These are phyloP conservation scores for Nakazawaea wyomingensis DNA, from an alignment of 805 yeast species.

Conservation along the genomic window DNA sequence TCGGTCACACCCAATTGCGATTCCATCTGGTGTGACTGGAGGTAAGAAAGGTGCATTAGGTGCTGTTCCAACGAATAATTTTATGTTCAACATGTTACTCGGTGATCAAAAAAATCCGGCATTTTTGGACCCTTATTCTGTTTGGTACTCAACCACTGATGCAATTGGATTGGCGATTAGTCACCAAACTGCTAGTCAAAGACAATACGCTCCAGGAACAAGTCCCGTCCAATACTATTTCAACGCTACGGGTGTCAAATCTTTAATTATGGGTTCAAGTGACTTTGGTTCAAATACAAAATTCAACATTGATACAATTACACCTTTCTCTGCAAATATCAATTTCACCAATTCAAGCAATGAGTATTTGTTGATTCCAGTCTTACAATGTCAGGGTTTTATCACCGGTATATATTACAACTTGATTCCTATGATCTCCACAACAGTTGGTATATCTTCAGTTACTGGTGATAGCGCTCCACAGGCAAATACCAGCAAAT, in stretches of 20 bases:
- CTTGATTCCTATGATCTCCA: slow-evolving; percentile 49
- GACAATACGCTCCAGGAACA: slow-evolving; percentile 64
- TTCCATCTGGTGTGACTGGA: slow-evolving; percentile 20
- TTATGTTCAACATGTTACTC: slow-evolving; percentile 66
- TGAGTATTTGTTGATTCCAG: slow-evolving; percentile 35
- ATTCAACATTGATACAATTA: slow-evolving; percentile 25
- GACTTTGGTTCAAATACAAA: slow-evolving; percentile 30
- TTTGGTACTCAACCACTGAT: slow-evolving; percentile 48
- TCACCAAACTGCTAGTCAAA: slow-evolving; percentile 52
- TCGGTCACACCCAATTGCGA: slow-evolving; percentile 20
- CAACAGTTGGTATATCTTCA: slow-evolving; percentile 59
- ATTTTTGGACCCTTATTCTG: slow-evolving; percentile 79
- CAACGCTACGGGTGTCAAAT: slow-evolving; percentile 57
- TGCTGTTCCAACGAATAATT: slow-evolving; percentile 68
- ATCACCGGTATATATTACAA: slow-evolving; percentile 59
- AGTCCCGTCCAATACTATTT: slow-evolving; percentile 46
- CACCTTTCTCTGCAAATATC: slow-evolving; percentile 24
- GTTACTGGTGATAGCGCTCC: slow-evolving; percentile 36
- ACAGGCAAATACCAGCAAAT: slow-evolving; percentile 40
- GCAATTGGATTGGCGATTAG: slow-evolving; percentile 61
- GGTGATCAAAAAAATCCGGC: slow-evolving; percentile 63
- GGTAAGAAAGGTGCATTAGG: slow-evolving; percentile 10
- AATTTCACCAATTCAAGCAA: slow-evolving; percentile 14
- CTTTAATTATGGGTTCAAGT: slow-evolving; percentile 46
- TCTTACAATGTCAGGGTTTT: slow-evolving; percentile 80